phyloP scores from a whole-genome alignment of 148 eudicot species.

The Vaccinium myrtillus region DNA sequence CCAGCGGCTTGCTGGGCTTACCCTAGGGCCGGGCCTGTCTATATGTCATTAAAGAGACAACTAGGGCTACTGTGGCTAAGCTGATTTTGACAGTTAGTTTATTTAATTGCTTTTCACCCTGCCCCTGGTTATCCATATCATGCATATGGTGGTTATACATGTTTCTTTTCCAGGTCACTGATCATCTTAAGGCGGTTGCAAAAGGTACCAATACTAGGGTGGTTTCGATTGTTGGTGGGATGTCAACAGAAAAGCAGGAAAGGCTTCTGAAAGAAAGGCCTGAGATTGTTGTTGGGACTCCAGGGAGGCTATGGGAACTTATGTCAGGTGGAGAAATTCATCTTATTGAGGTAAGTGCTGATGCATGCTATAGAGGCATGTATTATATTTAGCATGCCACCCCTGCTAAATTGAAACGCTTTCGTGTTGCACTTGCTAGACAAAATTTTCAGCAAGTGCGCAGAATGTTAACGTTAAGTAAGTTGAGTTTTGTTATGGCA shows the following conservation, averaged over 20 bases:
- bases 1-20: no score
- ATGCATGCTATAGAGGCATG: constrained; percentile 6
- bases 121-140: background rate
- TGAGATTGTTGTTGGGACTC: constrained; percentile 95
- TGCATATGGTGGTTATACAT: background rate
- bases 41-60: background rate
- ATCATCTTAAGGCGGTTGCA: constrained; percentile 83
- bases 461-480: background rate
- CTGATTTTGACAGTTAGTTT: background rate
- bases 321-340: constrained; percentile 94
- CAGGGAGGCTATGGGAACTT: constrained; percentile 98
- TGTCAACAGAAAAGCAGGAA: constrained; percentile 94
- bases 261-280: constrained; percentile 85
- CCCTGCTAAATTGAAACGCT: background rate
- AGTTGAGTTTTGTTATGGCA: background rate
- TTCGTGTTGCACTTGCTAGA: background rate
- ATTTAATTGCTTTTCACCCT: background rate
- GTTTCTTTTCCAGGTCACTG: constrained; percentile 56
- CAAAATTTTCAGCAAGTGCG: background rate
- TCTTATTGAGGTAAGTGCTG: constrained; percentile 76
- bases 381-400: background rate
- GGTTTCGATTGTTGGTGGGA: constrained; percentile 92
- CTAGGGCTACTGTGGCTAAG: background rate
- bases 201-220: constrained; percentile 62
- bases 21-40: no score